Base-by-base conservation (phyloP, 78 protist genomes). In the Dictyostelium capitatum region DNA sequence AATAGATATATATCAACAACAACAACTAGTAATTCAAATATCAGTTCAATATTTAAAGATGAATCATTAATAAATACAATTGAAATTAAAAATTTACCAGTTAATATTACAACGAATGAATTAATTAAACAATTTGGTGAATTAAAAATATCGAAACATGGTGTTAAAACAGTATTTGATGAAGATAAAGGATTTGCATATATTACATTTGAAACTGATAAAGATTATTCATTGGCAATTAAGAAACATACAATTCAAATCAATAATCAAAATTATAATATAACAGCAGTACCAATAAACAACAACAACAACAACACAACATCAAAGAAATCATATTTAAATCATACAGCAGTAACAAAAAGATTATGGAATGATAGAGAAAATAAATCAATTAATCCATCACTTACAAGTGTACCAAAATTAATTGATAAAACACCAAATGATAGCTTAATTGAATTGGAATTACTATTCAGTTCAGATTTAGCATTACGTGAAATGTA, bases 401-500 rank as follows among this genome's bases (percentile, higher is more conserved):
- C 67, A 12, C 8, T 70, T 6, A 12, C 32, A 15, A 51, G 5
- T 4, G 75, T 47, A 19, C 67, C 77, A 47, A 67, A 72, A 15
- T 28, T 87, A 51, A 82, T 47, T 1, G 72, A 70, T 3, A 87
- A 87, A 25, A 15, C 78, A 17, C 93, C 93, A 65, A 4, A n/a
- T 20, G 93, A 87, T 6, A 70, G 82, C 50, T 64, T 48, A 23
- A 69, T 82, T 14, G 93, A 87, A 17, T 50, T 87, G 14, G 54
- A 64, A n/a, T 57, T 87, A 25, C 73, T 65, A 19, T 87, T 87
- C 23, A 87, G 84, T 37, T 65, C 84, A 3, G 93, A 87, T 32
- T 20, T 77, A 47, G 32, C 37, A 32, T n/a, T 87, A 9, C 62
- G 93, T n/a, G 93, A 87, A 51, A 87, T 77, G 83, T 87, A 87